A percentile compares a stretch with the other conserved stretches of the same genome.
Evolutionary conservation across 164 flowering plant species (phyloP).

Genomic region (Nelumbo lutea): DNA sequence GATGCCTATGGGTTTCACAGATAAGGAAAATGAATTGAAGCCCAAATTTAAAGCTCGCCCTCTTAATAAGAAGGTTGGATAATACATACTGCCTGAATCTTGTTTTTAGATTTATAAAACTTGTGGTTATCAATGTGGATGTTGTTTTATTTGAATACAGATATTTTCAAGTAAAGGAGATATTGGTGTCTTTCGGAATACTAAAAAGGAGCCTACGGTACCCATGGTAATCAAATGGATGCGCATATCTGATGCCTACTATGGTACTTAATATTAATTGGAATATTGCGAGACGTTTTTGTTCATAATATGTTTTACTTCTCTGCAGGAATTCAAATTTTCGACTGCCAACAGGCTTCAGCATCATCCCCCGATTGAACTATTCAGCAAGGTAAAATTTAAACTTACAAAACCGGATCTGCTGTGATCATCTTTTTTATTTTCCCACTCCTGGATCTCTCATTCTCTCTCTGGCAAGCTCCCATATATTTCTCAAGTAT

Average conservation of each 20-base stretch:
- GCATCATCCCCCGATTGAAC: constrained; percentile 60
- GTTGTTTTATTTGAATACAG: constrained; percentile 33
- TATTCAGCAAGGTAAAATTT: constrained; percentile 67
- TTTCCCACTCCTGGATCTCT: no score
- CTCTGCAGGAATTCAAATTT: constrained; percentile 62
- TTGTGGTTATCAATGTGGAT: neutral
- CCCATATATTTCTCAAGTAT: neutral
- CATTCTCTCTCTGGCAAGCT: neutral
- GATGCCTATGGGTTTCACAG: constrained; percentile 24
- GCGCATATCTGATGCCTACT: neutral
- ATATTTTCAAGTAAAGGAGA: constrained; percentile 86
- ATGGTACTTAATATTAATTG: constrained; percentile 1
- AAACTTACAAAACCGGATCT: neutral
- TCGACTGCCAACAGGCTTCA: constrained; percentile 55
- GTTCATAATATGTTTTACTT: constrained; percentile 6
- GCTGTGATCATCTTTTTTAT: no score
- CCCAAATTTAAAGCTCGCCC: constrained; percentile 71
- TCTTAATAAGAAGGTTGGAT: constrained; percentile 68
- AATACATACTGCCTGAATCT: neutral
- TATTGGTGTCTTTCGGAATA: constrained; percentile 65
- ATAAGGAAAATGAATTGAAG: constrained; percentile 28
- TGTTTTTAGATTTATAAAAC: neutral
- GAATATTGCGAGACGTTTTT: neutral
- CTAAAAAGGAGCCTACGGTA: constrained; percentile 55
- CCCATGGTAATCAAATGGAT: constrained; percentile 47